Percentiles rank a stretch among this genome's conserved stretches.
Conservation (phyloP, 192 early-diverging fungal species). For the Oehlia diaphana region DNA sequence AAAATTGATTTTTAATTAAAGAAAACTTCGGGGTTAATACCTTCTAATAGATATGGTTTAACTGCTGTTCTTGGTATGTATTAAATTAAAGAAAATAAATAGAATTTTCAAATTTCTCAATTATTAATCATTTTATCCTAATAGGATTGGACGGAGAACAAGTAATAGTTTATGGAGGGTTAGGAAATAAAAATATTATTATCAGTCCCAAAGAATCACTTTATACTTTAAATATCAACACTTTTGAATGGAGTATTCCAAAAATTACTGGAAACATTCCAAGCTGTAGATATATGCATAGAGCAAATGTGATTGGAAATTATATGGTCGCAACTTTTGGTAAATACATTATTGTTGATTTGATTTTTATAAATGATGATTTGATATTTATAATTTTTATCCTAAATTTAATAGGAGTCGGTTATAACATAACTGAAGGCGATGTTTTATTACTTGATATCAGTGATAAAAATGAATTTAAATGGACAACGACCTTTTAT, state of each 20-base stretch:
- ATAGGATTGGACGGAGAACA: background rate
- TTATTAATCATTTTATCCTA: background rate
- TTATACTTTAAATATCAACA: background rate
- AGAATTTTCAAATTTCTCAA: background rate
- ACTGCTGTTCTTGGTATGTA: background rate
- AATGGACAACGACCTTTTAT: background rate
- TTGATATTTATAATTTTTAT: background rate
- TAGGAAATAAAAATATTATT: too few relatives aligned
- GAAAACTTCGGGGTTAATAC: background rate
- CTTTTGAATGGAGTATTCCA: background rate
- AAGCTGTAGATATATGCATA: background rate
- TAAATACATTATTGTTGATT: background rate
- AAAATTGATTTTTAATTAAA: background rate
- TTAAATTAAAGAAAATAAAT: background rate
- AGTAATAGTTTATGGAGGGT: background rate
- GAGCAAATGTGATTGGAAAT: background rate
- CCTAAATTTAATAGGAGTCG: background rate
- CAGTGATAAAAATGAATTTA: background rate
- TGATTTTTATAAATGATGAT: background rate
- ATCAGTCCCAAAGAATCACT: background rate
- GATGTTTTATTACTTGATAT: background rate
- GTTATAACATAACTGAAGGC: background rate
- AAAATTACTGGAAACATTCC: background rate
- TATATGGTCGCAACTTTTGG: background rate
- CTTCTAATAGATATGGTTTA: background rate